These are phyloP conservation scores for Colletotrichum sp. DNA, from an alignment of 2,329 filamentous ascomycete genomes.

Conservation along the genomic window DNA sequence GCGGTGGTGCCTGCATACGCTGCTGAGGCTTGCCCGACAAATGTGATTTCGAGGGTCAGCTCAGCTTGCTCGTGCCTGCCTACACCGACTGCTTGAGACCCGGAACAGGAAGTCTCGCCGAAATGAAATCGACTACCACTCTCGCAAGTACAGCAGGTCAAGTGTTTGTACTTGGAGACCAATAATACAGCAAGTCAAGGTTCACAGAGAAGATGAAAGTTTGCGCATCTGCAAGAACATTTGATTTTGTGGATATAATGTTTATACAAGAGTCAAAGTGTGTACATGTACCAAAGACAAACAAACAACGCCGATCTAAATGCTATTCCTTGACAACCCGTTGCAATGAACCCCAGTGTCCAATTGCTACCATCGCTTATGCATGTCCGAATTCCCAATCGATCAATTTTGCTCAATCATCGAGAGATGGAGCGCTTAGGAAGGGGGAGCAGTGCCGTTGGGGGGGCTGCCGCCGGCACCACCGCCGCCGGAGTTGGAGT, in stretches of 20 bases:
- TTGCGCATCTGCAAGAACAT: neutral
- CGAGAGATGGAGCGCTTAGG: neutral
- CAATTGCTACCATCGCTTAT: neutral
- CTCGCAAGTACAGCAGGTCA: neutral
- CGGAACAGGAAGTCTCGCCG: neutral
- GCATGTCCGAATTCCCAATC: neutral
- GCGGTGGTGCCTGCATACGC: constrained; percentile 24
- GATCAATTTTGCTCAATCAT: neutral
- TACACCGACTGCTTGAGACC: constrained; percentile 14
- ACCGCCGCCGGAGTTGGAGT: constrained; percentile 25
- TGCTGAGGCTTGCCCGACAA: constrained; percentile 21
- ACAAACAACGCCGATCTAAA: neutral
- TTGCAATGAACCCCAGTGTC: neutral
- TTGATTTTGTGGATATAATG: neutral
- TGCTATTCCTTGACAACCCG: neutral
- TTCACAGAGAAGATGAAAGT: neutral
- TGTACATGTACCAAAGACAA: neutral
- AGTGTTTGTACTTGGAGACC: neutral
- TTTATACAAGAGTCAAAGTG: neutral
- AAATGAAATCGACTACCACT: neutral
- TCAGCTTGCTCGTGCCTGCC: constrained; percentile 28
- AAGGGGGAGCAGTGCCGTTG: constrained; percentile 11
- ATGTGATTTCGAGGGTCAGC: constrained; percentile 26
- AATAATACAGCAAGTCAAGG: neutral
- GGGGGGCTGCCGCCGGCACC: constrained; percentile 17